Evolutionary conservation across 163 green algal genomes (phyloP), one percentile per base, ranked within the genome.

Genomic region (Prototheca wickerhamii): DNA sequence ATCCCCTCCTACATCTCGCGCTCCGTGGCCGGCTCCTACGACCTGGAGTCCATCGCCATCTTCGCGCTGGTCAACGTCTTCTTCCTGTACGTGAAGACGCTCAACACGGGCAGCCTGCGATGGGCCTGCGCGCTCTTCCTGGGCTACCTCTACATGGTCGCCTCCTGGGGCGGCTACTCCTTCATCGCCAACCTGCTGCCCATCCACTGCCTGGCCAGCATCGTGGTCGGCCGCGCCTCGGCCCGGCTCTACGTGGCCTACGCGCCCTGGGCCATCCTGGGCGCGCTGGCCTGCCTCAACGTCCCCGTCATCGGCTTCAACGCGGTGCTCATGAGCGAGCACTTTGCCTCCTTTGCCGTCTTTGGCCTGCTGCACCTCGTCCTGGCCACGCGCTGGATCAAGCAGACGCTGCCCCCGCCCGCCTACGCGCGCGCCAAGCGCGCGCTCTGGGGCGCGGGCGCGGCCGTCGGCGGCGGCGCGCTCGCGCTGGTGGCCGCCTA

Each of bases 281-380:
- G 90, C 35, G 95, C 89, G 3, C 74, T 97, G 34, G 69, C 89
- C 6, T 79, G 83, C 73, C 72, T 77, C 37, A 85, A 74, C 68
- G 87, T 97, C 56, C 91, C 91, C 5, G 91, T 97, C 23, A 87
- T 98, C 34, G 91, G 91, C 65, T 97, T 97, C 84, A 97, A 97
- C 64, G 91, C 91, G 0, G 84, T 98, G 21, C 77, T 95, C 28
- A 97, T 91, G 80, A 88, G 71, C 0, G 91, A 98, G 79, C 91
- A 98, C 84, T 96, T 98, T 81, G 89, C 75, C 37, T 81, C 84
- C 17, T 97, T 97, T 84, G 74, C 97, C n/a, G 82, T 84, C 3
- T 94, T 94, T 76, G 83, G 71, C 2, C 70, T 93, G 25, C 78
- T 97, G 58, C 87, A 97, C 69, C 74, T 78, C 25, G 87, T 80